Evolutionary conservation across 371 early-diverging fungal species (phyloP).

Genomic region (Chytridium lagenaria): DNA sequence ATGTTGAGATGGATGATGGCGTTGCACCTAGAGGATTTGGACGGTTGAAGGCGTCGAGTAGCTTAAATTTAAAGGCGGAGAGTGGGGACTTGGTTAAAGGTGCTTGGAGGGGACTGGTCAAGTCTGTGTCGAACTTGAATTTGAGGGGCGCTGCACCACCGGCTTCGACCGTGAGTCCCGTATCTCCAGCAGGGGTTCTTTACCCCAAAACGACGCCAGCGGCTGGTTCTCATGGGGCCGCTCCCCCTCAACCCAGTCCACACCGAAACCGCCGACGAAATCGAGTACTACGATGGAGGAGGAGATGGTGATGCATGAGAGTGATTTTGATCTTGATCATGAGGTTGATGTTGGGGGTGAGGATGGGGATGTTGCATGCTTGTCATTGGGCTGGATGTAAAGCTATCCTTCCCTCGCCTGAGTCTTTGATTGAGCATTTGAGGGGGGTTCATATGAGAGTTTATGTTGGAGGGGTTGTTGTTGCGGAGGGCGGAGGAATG

Average conservation of each 20-base stretch:
- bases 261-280: not conserved
- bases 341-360: conserved; percentile 5
- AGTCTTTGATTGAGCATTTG: conserved; percentile 8
- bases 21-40: not conserved
- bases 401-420: conserved; percentile 4
- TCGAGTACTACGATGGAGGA: not conserved
- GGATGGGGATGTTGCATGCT: not conserved
- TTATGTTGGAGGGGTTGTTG: not conserved
- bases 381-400: conserved; percentile 15
- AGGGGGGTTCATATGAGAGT: conserved; percentile 1
- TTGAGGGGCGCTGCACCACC: conserved; percentile 6
- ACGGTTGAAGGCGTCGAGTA: not conserved
- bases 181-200: not conserved
- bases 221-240: conserved; percentile 15
- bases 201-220: not conserved
- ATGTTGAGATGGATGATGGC: too few relatives aligned
- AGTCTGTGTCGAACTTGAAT: conserved; percentile 7
- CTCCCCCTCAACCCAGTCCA: not conserved
- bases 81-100: not conserved
- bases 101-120: conserved; percentile 14
- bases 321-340: conserved; percentile 8
- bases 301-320: not conserved
- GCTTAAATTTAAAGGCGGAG: conserved; percentile 1
- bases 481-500: not conserved
- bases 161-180: not conserved